These are phyloP conservation scores for Ballota nigra DNA, from an alignment of 257 asterid genomes.

Conservation along the genomic window DNA sequence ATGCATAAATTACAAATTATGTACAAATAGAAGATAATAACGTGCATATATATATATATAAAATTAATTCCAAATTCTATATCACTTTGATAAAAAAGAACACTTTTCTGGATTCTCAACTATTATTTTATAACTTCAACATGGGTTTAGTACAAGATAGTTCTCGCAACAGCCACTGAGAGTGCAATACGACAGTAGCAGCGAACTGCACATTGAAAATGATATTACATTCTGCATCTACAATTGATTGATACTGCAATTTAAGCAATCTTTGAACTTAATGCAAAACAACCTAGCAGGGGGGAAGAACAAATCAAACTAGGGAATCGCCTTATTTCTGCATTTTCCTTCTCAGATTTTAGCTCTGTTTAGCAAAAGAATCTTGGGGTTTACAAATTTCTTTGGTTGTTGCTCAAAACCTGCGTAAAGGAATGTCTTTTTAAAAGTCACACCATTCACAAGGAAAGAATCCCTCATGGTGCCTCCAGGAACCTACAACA, in stretches of 20 bases:
- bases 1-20: too few relatives aligned
- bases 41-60: too few relatives aligned
- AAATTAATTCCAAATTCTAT: too few relatives aligned
- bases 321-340: constrained; percentile 71
- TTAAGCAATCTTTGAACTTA: constrained; percentile 14
- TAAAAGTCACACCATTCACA: constrained; percentile 90
- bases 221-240: constrained; percentile 96
- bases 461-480: constrained; percentile 91
- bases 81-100: too few relatives aligned
- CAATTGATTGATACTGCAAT: constrained; percentile 85
- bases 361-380: constrained; percentile 75
- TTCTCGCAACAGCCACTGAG: too few relatives aligned
- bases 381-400: constrained; percentile 67
- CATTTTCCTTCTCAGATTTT: constrained; percentile 91
- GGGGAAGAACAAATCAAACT: neutral
- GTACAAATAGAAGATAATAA: too few relatives aligned
- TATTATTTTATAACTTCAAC: too few relatives aligned
- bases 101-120: too few relatives aligned
- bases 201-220: too few relatives aligned
- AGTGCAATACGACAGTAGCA: too few relatives aligned
- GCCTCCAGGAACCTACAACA: constrained; percentile 86
- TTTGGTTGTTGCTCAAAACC: constrained; percentile 96
- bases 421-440: constrained; percentile 92
- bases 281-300: neutral
- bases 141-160: too few relatives aligned